Evolutionary conservation across 768 basidiomycete genomes (phyloP).

Genomic region (Mycena rosella): DNA sequence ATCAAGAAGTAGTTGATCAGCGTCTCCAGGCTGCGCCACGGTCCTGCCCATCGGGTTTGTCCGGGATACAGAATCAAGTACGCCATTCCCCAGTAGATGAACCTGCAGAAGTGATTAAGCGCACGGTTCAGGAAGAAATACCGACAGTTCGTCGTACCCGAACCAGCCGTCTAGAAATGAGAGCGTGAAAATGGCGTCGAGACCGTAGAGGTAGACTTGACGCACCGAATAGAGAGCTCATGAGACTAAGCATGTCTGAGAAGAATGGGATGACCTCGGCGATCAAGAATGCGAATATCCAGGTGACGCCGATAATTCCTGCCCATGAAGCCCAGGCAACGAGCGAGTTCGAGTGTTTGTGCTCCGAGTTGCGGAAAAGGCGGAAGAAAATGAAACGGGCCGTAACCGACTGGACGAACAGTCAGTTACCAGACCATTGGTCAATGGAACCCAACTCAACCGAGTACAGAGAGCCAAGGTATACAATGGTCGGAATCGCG

Average conservation of each 20-base stretch:
- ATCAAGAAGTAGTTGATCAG: constrained; percentile 47
- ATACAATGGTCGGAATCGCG: constrained; percentile 60
- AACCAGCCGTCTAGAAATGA: constrained; percentile 38
- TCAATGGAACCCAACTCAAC: constrained; percentile 37
- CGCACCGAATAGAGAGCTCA: constrained; percentile 51
- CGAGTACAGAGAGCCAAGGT: constrained; percentile 60
- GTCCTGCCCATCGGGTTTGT: constrained; percentile 42
- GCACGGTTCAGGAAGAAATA: neutral
- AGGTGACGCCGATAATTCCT: constrained; percentile 41
- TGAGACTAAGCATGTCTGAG: constrained; percentile 51
- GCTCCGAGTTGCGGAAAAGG: constrained; percentile 53
- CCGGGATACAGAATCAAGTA: constrained; percentile 49
- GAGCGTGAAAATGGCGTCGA: neutral
- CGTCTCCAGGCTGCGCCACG: constrained; percentile 45
- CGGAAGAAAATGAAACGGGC: constrained; percentile 62
- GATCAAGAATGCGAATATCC: constrained; percentile 43
- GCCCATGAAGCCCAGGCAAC: constrained; percentile 39
- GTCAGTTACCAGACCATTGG: neutral
- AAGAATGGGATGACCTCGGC: constrained; percentile 49
- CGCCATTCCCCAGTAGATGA: constrained; percentile 53
- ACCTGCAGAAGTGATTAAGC: constrained; percentile 23
- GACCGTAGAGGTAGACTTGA: neutral
- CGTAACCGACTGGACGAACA: constrained; percentile 49
- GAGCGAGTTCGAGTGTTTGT: constrained; percentile 45
- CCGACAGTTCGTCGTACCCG: constrained; percentile 22